These are phyloP conservation scores for Syncephalastrum contaminatum DNA, from an alignment of 371 early-diverging fungal genomes.

Conservation along the genomic window DNA sequence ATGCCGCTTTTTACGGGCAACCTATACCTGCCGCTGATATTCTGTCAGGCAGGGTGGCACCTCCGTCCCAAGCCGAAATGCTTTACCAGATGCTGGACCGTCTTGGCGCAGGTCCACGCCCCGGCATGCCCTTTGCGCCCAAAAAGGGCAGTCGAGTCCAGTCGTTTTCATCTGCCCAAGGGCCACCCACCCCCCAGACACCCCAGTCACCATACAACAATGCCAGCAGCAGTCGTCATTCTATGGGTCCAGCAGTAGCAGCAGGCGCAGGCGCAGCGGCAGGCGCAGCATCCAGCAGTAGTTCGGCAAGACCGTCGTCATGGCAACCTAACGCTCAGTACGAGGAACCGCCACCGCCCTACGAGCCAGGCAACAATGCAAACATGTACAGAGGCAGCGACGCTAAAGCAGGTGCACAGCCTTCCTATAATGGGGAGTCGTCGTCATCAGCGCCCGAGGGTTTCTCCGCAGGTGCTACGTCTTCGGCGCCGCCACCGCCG, in stretches of 20 bases:
- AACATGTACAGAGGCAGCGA: too few relatives aligned
- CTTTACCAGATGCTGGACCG: slow-evolving; percentile 27
- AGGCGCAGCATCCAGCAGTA: background rate
- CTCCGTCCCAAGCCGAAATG: slow-evolving; percentile 23
- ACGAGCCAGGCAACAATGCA: too few relatives aligned
- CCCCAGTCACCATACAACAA: background rate
- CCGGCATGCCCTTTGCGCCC: slow-evolving; percentile 21
- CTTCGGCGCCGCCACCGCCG: background rate
- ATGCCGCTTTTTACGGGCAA: slow-evolving; percentile 36
- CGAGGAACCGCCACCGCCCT: too few relatives aligned
- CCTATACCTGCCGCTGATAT: slow-evolving; percentile 35
- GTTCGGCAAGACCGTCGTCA: too few relatives aligned
- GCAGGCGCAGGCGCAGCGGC: slow-evolving; percentile 8
- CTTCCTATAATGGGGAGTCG: too few relatives aligned
- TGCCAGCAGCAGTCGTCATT: too few relatives aligned
- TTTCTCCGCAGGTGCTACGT: too few relatives aligned
- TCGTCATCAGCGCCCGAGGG: too few relatives aligned
- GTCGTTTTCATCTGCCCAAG: slow-evolving; percentile 4
- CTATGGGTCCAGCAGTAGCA: background rate
- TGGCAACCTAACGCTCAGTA: too few relatives aligned
- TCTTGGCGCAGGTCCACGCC: slow-evolving; percentile 32
- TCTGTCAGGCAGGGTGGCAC: slow-evolving; percentile 25
- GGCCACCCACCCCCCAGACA: slow-evolving; percentile 16
- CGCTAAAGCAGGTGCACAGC: too few relatives aligned
- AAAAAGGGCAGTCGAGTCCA: slow-evolving; percentile 2